Evolutionary conservation across 306 rosid genomes (phyloP).

Genomic region (Pachyrhizus erosus): DNA sequence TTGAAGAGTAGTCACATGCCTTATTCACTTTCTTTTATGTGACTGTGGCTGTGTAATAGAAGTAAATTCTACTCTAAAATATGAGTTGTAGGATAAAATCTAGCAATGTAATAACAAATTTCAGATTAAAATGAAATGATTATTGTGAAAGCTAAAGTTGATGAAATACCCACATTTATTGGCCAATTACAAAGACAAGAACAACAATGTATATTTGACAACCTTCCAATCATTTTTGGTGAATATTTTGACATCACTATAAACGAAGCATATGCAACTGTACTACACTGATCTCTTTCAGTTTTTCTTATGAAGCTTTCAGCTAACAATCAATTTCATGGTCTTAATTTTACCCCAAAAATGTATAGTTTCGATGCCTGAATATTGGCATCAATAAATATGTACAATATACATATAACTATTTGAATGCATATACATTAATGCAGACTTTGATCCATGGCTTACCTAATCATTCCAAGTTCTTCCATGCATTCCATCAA

Average conservation of each 20-base stretch:
- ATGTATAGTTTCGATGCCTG: not conserved
- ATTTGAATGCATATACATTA: slow-evolving; percentile 1
- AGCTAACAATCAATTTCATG: not conserved
- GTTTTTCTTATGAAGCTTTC: not conserved
- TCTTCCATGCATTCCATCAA: slow-evolving; percentile 81
- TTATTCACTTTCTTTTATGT: slow-evolving; percentile 21
- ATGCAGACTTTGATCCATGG: slow-evolving; percentile 12
- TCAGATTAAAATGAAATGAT: slow-evolving; percentile 13
- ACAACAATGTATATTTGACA: not conserved
- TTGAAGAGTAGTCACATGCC: not conserved
- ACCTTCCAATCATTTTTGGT: not conserved
- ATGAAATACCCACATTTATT: not conserved
- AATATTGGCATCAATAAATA: not conserved
- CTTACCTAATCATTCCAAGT: slow-evolving; percentile 76
- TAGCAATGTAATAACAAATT: not conserved
- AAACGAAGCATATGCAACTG: not conserved
- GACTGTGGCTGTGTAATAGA: not conserved
- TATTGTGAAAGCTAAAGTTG: not conserved
- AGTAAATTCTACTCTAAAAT: slow-evolving; percentile 26
- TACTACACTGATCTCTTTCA: not conserved
- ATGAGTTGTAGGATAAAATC: slow-evolving; percentile 11
- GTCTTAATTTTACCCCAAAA: not conserved
- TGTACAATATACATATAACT: not conserved
- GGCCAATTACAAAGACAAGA: slow-evolving; percentile 2
- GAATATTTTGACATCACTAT: not conserved